These are phyloP conservation scores for Breviolum minutum DNA, from an alignment of 73 alveolate genomes.

Conservation along the genomic window DNA sequence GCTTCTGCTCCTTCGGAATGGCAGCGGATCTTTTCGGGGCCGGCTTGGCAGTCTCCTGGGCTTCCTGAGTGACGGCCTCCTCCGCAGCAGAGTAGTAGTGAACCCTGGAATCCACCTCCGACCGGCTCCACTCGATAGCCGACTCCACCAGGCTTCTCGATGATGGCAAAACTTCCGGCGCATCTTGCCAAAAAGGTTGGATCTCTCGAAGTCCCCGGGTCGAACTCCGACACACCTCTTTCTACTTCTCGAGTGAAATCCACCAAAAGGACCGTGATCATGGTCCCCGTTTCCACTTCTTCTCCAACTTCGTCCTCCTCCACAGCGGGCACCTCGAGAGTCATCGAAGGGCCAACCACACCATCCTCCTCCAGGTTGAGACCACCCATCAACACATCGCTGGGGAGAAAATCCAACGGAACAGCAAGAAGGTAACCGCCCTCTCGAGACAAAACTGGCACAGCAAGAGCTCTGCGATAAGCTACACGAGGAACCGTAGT, in stretches of 20 bases:
- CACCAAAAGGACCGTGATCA: neutral
- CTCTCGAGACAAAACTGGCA: neutral
- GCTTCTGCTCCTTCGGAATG: neutral
- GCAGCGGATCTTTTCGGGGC: neutral
- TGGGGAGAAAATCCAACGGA: neutral
- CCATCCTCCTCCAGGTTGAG: neutral
- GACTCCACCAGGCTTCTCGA: neutral
- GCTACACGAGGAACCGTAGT: neutral
- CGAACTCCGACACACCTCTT: neutral
- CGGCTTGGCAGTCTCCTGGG: neutral
- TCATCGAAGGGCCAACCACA: neutral
- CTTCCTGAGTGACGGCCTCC: neutral
- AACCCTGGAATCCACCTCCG: neutral
- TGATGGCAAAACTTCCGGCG: neutral
- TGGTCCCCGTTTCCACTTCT: neutral
- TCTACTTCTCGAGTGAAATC: neutral
- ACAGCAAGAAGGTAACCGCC: neutral
- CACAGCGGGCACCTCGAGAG: neutral
- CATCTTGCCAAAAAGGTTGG: neutral
- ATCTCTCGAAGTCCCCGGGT: neutral
- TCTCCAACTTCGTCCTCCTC: neutral
- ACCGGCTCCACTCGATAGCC: neutral
- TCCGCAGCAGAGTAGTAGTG: constrained; percentile 1
- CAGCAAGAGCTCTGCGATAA: neutral
- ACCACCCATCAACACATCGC: neutral